Percentiles rank a stretch among this genome's conserved stretches.
Conservation (phyloP, 2,329 filamentous ascomycete genomes). For the Paradendryphiella salina region DNA sequence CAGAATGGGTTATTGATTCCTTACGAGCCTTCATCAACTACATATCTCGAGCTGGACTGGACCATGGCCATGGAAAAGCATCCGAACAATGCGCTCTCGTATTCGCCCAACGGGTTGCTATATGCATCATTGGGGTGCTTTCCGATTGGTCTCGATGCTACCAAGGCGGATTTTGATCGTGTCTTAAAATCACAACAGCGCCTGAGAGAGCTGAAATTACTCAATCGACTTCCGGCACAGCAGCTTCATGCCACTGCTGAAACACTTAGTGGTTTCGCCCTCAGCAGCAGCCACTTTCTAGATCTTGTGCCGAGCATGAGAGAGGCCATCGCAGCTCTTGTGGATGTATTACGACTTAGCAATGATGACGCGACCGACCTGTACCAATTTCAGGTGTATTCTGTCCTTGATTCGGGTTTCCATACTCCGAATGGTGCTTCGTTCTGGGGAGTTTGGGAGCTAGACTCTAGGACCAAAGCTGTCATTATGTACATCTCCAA, state of each 20-base stretch:
- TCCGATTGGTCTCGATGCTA: conserved; percentile 41
- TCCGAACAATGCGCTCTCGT: conserved; percentile 39
- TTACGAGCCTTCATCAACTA: conserved; percentile 21
- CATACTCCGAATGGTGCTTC: conserved; percentile 39
- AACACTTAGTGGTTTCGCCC: conserved; percentile 21
- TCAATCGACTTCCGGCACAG: conserved; percentile 30
- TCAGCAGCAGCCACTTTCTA: conserved; percentile 18
- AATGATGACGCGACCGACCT: conserved; percentile 36
- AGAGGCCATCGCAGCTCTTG: conserved; percentile 31
- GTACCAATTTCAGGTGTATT: conserved; percentile 38
- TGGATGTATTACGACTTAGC: conserved; percentile 23
- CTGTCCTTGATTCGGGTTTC: conserved; percentile 46
- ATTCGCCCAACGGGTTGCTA: conserved; percentile 32
- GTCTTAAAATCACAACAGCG: conserved; percentile 40
- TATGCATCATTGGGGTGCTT: conserved; percentile 43
- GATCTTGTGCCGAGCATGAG: conserved; percentile 27
- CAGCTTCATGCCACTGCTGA: conserved; percentile 30
- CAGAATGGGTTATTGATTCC: conserved; percentile 34
- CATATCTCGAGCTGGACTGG: conserved; percentile 35
- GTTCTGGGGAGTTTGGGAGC: conserved; percentile 45
- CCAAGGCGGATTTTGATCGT: conserved; percentile 38
- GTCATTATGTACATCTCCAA: conserved; percentile 45
- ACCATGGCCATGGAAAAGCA: conserved; percentile 29
- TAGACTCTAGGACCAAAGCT: conserved; percentile 33
- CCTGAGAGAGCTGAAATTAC: conserved; percentile 35